Evolutionary conservation across 2,329 filamentous ascomycete genomes (phyloP), one percentile per base, ranked within the genome.

Genomic region (Clarireedia paspali): DNA sequence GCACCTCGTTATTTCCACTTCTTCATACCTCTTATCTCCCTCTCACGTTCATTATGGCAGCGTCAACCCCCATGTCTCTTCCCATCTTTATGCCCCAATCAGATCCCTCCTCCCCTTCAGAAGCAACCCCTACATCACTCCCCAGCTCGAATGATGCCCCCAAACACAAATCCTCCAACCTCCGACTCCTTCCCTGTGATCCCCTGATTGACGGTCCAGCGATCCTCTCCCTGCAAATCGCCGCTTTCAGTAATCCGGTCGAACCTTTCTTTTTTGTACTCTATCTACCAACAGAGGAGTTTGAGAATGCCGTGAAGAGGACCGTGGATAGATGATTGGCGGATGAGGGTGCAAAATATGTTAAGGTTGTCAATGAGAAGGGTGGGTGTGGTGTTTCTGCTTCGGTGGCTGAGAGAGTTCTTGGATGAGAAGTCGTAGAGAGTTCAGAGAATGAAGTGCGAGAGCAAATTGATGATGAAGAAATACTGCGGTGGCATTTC

Each of bases 241-340:
- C 55, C 4, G 56, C 60, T 20, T 56, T 54, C 14, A 49, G 52
- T 24, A 14, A 54, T 5, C 52, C 52, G 3, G 17, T 12, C 17
- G 61, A 64, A 50, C 62, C 58, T 24, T 60, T 56, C 20, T 60
- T 60, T 39, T 59, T 60, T 17, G 53, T 58, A 3, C 42, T 60
- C 10, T 62, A 53, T 34, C 62, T 59, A 6, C 23, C 54, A 6
- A 55, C 47, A 0, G 62, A 63, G 36, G 52, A 48, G 12, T 50
- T 40, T 6, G 58, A 60, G 10, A 52, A 55, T 4, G 57, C 55
- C 1, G 56, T 59, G 10, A 60, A 56, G 40, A 62, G 59, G 34
- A 54, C 57, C 6, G 38, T 63, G 23, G 52, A 59, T 44, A 56
- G 40, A 50, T 64, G 62, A 59, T 5, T 58, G 5, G 27, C 36